Evolutionary conservation across 1,284 basidiomycete genomes (phyloP).

Genomic region (Xanthoconium separans): DNA sequence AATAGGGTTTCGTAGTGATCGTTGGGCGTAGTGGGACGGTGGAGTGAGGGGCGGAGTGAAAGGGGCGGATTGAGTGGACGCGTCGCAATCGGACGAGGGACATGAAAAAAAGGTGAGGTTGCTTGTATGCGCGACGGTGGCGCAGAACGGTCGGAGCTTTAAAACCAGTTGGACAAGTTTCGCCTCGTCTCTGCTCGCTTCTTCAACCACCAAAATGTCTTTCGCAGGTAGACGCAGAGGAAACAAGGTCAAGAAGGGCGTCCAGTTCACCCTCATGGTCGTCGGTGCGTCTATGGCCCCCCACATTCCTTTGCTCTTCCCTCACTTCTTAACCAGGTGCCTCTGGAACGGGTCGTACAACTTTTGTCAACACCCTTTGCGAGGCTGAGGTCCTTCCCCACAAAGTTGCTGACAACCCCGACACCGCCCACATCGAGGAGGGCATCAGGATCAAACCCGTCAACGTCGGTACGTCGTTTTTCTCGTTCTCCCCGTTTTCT

Average conservation of each 20-base stretch:
- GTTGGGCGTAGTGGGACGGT: slow-evolving; percentile 15
- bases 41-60: slow-evolving; percentile 12
- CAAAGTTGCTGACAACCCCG: slow-evolving; percentile 84
- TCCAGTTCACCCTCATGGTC: slow-evolving; percentile 95
- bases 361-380: slow-evolving; percentile 97
- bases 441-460: slow-evolving; percentile 95
- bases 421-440: slow-evolving; percentile 91
- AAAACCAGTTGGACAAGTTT: slow-evolving; percentile 35
- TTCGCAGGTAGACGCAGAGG: slow-evolving; percentile 84
- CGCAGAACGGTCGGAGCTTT: slow-evolving; percentile 38
- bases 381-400: slow-evolving; percentile 87
- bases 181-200: slow-evolving; percentile 26
- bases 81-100: slow-evolving; percentile 12
- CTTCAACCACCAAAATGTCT: slow-evolving; percentile 56
- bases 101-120: slow-evolving; percentile 15
- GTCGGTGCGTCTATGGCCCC: slow-evolving; percentile 62
- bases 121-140: slow-evolving; percentile 33
- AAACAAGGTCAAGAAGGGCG: slow-evolving; percentile 97
- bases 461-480: slow-evolving; percentile 79
- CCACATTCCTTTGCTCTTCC: not conserved
- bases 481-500: not conserved
- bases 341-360: slow-evolving; percentile 94
- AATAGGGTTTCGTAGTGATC: slow-evolving; percentile 50
- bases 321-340: slow-evolving; percentile 59
- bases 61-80: slow-evolving; percentile 9